A percentile compares a stretch with the other conserved stretches of the same genome.
Evolutionary conservation across 805 yeast species (phyloP).

Genomic region (Debaryomyces tyrocola): DNA sequence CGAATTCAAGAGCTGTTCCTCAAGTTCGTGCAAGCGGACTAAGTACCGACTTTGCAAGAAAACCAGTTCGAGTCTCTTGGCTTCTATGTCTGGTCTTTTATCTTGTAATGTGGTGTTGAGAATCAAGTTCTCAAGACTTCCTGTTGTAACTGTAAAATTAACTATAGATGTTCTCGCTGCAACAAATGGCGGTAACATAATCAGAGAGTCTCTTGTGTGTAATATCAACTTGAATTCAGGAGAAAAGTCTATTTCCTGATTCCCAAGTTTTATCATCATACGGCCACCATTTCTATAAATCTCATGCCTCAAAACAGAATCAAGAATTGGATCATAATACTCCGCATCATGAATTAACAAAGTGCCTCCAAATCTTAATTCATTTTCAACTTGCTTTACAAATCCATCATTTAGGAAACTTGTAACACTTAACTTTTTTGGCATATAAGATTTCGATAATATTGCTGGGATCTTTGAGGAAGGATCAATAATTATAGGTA

Average conservation of each 20-base stretch:
- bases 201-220: slow-evolving; percentile 57
- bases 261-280: slow-evolving; percentile 57
- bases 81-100: slow-evolving; percentile 67
- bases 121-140: slow-evolving; percentile 63
- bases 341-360: slow-evolving; percentile 80
- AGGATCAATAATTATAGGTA: slow-evolving; percentile 76
- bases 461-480: slow-evolving; percentile 45
- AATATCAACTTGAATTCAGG: slow-evolving; percentile 60
- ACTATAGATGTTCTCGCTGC: slow-evolving; percentile 60
- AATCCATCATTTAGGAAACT: slow-evolving; percentile 73
- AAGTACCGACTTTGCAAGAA: slow-evolving; percentile 61
- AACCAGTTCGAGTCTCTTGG: slow-evolving; percentile 52
- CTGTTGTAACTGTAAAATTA: slow-evolving; percentile 72
- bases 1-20: slow-evolving; percentile 54
- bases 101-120: slow-evolving; percentile 54
- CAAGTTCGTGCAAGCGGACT: slow-evolving; percentile 53
- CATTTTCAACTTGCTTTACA: slow-evolving; percentile 69
- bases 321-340: slow-evolving; percentile 70
- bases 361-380: slow-evolving; percentile 79
- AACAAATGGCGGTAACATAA: slow-evolving; percentile 53
- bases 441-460: slow-evolving; percentile 26
- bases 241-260: slow-evolving; percentile 64
- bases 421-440: slow-evolving; percentile 49
- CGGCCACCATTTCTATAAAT: slow-evolving; percentile 70
- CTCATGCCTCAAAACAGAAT: slow-evolving; percentile 62